phyloP scores from a whole-genome alignment of 192 early-diverging fungal genomes.

The Entomortierella lignicola region DNA sequence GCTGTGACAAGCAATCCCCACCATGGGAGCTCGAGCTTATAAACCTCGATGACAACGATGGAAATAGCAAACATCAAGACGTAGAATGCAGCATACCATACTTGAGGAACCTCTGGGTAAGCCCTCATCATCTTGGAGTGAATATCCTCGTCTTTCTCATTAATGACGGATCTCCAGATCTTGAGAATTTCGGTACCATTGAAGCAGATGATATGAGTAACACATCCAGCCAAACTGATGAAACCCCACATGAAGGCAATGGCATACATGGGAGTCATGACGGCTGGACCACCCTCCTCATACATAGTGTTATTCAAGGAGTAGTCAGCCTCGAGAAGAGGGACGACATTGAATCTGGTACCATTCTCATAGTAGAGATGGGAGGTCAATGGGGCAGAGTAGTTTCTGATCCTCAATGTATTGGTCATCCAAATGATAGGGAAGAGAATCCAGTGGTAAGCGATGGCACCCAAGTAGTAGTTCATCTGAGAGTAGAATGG shows the following conservation, averaged over 20 bases:
- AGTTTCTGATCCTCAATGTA: slow-evolving; percentile 14
- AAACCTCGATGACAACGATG: slow-evolving; percentile 44
- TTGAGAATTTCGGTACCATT: slow-evolving; percentile 68
- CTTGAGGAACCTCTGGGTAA: slow-evolving; percentile 62
- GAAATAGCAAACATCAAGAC: slow-evolving; percentile 42
- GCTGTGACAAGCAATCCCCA: slow-evolving; percentile 56
- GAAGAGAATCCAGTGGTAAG: slow-evolving; percentile 75
- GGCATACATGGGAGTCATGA: slow-evolving; percentile 61
- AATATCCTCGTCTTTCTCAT: slow-evolving; percentile 35
- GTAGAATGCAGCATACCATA: slow-evolving; percentile 62
- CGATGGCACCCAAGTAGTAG: slow-evolving; percentile 65
- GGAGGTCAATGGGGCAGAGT: slow-evolving; percentile 22
- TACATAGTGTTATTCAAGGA: slow-evolving; percentile 58
- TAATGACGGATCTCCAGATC: background rate
- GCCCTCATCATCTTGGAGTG: slow-evolving; percentile 53
- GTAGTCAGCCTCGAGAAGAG: slow-evolving; percentile 10
- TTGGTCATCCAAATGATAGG: slow-evolving; percentile 73
- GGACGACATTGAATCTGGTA: slow-evolving; percentile 7
- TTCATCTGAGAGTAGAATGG: slow-evolving; percentile 67
- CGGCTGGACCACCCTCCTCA: slow-evolving; percentile 55
- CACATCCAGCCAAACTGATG: slow-evolving; percentile 59
- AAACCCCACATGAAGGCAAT: slow-evolving; percentile 51
- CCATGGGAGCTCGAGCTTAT: slow-evolving; percentile 58
- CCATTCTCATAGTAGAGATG: slow-evolving; percentile 24
- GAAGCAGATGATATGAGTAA: slow-evolving; percentile 71